A percentile compares a stretch with the other conserved stretches of the same genome.
Conservation (phyloP, 441 rosid species). For the Erodium texanum region DNA sequence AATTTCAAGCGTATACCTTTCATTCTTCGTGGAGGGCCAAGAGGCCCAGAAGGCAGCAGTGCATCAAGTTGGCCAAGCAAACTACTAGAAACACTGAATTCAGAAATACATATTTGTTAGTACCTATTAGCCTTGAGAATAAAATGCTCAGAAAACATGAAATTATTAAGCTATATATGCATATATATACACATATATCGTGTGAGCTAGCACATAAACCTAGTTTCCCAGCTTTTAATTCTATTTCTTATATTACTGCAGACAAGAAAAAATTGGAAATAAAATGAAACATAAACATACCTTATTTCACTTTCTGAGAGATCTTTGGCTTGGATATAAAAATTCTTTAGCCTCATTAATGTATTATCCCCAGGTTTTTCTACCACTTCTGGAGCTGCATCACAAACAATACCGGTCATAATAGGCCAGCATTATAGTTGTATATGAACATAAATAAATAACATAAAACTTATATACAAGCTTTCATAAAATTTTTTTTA, state of each 20-base stretch:
- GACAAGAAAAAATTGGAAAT: background rate
- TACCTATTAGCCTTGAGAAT: constrained; percentile 5
- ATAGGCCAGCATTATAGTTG: background rate
- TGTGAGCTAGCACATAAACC: background rate
- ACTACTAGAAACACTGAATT: constrained; percentile 44
- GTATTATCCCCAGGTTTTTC: constrained; percentile 92
- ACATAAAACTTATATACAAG: no score
- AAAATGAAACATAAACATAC: constrained; percentile 30
- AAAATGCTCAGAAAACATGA: background rate
- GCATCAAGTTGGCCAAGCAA: constrained; percentile 62
- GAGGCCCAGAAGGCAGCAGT: constrained; percentile 61
- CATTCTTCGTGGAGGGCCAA: constrained; percentile 74
- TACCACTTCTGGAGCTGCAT: constrained; percentile 85
- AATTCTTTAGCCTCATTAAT: constrained; percentile 48
- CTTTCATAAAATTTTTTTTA: no score
- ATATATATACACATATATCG: background rate
- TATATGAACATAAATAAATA: background rate
- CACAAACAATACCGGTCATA: background rate
- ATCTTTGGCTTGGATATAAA: constrained; percentile 68
- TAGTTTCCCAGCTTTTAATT: constrained; percentile 1
- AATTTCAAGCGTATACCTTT: constrained; percentile 43
- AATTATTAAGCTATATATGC: no score
- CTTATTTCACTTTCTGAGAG: constrained; percentile 75
- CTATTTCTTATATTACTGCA: background rate
- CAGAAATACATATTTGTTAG: constrained; percentile 8